Base-by-base conservation (phyloP, 257 asterid genomes). In the Craterostigma plantagineum region DNA sequence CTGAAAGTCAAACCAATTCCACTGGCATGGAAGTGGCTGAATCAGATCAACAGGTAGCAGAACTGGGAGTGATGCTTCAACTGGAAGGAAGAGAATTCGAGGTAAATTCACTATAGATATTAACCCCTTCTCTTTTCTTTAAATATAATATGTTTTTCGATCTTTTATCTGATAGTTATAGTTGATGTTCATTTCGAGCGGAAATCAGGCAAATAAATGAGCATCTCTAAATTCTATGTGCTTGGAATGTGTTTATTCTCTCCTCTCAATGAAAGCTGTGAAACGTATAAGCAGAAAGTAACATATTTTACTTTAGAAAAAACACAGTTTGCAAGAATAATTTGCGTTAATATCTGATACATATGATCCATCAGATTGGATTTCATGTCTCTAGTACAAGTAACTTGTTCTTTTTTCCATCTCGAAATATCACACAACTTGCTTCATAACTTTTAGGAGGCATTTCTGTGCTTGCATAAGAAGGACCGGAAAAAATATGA, bases 61-160 rank as follows among this genome's bases (percentile, higher is more conserved):
- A 67, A 53, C 66, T 79, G 27, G 93, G 76, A 68, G 76, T 50
- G 48, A 69, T 72, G 66, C 45, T 79, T 56, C 92, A 74, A 73
- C 72, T 65, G 46, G 93, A 82, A 76, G 82, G 75, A 70, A 61
- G 59, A 18, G 86, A 82, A 67, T 82, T 82, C 68, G 84, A 76
- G 91, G 96, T 78, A 34, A 59, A 55, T 23, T 23, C 6, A 23
- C 30, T 23, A 23, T 23, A 23, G 30, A 23, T 23, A 23, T 23
- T 23, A 23, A 23, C 6, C 6, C 30, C n/a, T n/a, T 23, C 30
- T 23, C 6, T 23, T 23, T 23, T 23, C 30, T 23, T 23, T 2
- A 2, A 23, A 23, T 23, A 23, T 23, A 23, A 2, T 23, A 23
- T 6, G 2, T 23, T 23, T 23, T 23, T 23, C 30, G 30, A 2